A percentile compares a stretch with the other conserved stretches of the same genome.
phyloP scores from a whole-genome alignment of 2,329 filamentous ascomycete genomes.

The Xylaria sp. region DNA sequence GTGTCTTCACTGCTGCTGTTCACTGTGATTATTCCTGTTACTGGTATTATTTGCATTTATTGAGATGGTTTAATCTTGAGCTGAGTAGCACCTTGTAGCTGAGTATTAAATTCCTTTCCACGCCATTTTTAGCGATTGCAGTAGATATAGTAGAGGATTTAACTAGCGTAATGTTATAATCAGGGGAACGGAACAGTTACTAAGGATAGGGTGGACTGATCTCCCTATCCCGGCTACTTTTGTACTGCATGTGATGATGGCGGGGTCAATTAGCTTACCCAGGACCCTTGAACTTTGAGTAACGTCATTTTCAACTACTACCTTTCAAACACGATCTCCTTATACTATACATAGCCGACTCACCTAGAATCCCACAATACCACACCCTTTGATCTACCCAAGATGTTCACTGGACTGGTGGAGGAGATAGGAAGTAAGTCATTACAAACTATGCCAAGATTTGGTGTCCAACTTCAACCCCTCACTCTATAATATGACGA shows the following conservation, averaged over 20 bases:
- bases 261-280: constrained; percentile 17
- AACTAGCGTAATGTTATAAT: not conserved
- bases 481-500: constrained; percentile 5
- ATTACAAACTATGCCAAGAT: constrained; percentile 8
- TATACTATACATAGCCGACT: constrained; percentile 1
- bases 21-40: not conserved
- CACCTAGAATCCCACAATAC: not conserved
- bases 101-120: not conserved
- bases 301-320: constrained; percentile 25
- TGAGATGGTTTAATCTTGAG: not conserved
- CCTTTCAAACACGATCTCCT: constrained; percentile 3
- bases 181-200: not conserved
- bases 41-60: not conserved
- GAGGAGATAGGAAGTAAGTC: constrained; percentile 89
- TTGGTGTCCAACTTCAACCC: constrained; percentile 9
- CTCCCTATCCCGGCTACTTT: not conserved
- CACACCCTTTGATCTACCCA: constrained; percentile 4
- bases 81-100: not conserved
- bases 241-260: constrained; percentile 26
- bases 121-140: not conserved
- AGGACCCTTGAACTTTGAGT: constrained; percentile 13
- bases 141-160: not conserved
- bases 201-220: not conserved
- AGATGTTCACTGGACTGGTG: constrained; percentile 96
- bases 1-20: not conserved